Evolutionary conservation across 2,329 filamentous ascomycete species (phyloP).

Genomic region (Lecanicillium sp.): DNA sequence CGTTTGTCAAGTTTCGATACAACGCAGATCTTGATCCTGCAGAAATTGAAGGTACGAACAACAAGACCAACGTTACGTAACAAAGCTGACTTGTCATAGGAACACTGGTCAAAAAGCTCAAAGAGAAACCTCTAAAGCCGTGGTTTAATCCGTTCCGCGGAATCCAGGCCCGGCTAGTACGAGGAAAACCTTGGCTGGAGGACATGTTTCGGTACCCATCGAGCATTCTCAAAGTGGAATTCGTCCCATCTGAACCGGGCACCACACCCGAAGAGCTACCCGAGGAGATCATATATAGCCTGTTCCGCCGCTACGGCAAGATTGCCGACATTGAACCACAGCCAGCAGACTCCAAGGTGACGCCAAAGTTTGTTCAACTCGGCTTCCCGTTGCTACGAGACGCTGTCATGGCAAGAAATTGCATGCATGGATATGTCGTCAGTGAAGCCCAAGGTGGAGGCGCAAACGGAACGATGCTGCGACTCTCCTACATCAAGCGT

Average conservation of each 20-base stretch:
- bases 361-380: constrained; percentile 72
- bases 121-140: constrained; percentile 65
- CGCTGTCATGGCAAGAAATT: constrained; percentile 84
- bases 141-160: constrained; percentile 81
- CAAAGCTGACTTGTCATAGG: constrained; percentile 20
- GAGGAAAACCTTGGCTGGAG: constrained; percentile 86
- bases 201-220: constrained; percentile 81
- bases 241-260: constrained; percentile 66
- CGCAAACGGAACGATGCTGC: constrained; percentile 65
- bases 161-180: constrained; percentile 65
- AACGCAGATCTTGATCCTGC: constrained; percentile 28
- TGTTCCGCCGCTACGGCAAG: constrained; percentile 87
- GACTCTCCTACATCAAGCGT: constrained; percentile 75
- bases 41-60: constrained; percentile 31
- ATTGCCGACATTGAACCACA: constrained; percentile 78
- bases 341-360: constrained; percentile 74
- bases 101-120: constrained; percentile 53
- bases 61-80: too few species aligned
- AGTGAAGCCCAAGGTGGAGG: constrained; percentile 63
- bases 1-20: constrained; percentile 77
- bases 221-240: constrained; percentile 71
- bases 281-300: constrained; percentile 76
- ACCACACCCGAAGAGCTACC: constrained; percentile 66
- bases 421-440: constrained; percentile 77
- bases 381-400: constrained; percentile 67